phyloP scores from a whole-genome alignment of 495 filamentous ascomycete genomes.

The Penicillium atrosanguineum region DNA sequence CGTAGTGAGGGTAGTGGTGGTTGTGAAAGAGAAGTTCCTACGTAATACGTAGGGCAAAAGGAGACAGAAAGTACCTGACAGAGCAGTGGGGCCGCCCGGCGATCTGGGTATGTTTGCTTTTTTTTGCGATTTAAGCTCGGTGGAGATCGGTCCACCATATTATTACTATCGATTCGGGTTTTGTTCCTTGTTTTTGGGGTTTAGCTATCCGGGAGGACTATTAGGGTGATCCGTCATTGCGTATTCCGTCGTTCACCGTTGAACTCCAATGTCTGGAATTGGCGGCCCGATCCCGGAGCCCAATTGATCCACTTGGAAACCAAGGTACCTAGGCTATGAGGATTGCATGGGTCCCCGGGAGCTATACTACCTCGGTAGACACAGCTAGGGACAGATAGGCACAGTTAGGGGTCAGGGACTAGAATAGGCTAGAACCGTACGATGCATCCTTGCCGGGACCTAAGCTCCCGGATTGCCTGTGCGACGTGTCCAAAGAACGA shows the following conservation, averaged over 20 bases:
- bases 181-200: no score
- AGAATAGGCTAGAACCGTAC: neutral
- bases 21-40: neutral
- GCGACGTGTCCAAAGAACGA: slow-evolving; percentile 9
- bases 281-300: neutral
- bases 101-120: slow-evolving; percentile 21
- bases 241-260: no score
- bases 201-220: neutral
- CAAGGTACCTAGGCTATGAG: neutral
- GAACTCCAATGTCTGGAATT: neutral
- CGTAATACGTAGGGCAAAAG: neutral
- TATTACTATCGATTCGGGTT: no score
- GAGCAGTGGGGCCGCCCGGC: slow-evolving; percentile 8
- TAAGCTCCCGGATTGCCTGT: slow-evolving; percentile 1
- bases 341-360: neutral
- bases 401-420: no score
- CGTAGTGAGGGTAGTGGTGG: neutral
- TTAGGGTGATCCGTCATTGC: no score
- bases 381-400: no score
- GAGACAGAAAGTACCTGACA: neutral
- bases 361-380: no score
- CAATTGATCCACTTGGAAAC: neutral
- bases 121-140: slow-evolving; percentile 17
- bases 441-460: slow-evolving; percentile 5
- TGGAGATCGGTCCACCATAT: slow-evolving; percentile 8